Base-by-base conservation (phyloP, 345 rosid species). In the Gossypium mustelinum region DNA sequence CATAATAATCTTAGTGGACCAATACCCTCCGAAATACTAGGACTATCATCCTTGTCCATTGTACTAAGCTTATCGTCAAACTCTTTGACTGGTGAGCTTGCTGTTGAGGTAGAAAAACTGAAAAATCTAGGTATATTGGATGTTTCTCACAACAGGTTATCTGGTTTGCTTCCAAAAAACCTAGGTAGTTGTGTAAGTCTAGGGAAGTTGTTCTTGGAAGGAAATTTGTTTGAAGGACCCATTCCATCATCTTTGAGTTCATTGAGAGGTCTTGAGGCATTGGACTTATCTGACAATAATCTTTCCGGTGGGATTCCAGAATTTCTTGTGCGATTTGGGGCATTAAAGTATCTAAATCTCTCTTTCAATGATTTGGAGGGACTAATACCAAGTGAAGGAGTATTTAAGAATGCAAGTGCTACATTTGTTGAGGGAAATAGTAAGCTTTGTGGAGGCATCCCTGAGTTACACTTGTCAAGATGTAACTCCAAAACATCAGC, bases 281-380 rank as follows among this genome's bases (percentile, higher is more conserved):
- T 68, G 8, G 68, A 68, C n/a, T 29, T 62, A 9, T 79, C 78
- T 7, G 2, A 0, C 0, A 74, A 74, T n/a, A 27, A 69, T 25
- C 14, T 81, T 18, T 44, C 74, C 0, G 84, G 85, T 9, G 47
- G 3, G 11, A 63, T 79, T 68, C 79, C 79, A 54, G 1, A 13
- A 56, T 80, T 45, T 45, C 14, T 58, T 22, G 63, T 11, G 34
- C 24, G 39, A 3, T 61, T 80, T 34, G 0, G 27, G 3, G 22
- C 39, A 3, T 50, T 80, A 34, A 24, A 51, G 12, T 27, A 69
- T 52, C 61, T 84, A 6, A 79, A 81, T 68, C 10, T 81, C 3
- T 84, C 84, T 3, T 8, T 60, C 6, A 84, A 81, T 64, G 63
- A 77, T 13, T 63, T 84, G 0, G 72, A 84, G 11, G 81, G 82